Conservation (phyloP, 2,329 filamentous ascomycete genomes). For the Tolypocladium tropicale region DNA sequence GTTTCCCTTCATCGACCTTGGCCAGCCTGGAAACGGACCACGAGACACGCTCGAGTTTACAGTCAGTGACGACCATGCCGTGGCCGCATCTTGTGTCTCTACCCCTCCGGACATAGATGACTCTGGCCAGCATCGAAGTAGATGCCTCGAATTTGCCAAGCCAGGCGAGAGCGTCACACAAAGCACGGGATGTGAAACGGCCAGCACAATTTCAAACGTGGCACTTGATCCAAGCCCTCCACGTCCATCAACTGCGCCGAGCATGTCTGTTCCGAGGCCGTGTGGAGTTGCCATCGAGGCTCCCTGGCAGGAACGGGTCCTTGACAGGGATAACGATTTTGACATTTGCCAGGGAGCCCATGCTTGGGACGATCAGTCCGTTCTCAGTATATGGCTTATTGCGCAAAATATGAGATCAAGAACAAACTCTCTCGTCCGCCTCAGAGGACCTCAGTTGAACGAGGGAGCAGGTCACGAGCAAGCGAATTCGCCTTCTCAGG, state of each 20-base stretch:
- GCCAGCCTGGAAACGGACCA: constrained; percentile 27
- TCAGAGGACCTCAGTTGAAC: constrained; percentile 6
- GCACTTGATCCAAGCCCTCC: neutral
- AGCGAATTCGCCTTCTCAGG: neutral
- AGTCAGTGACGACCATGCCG: constrained; percentile 6
- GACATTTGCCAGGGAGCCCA: constrained; percentile 18
- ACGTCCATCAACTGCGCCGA: neutral
- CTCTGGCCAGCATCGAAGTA: neutral
- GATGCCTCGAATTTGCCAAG: neutral
- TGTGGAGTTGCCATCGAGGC: constrained; percentile 2
- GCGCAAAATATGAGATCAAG: constrained; percentile 20
- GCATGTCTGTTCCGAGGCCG: neutral
- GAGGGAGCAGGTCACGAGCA: neutral
- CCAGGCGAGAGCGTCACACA: neutral
- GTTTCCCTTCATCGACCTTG: constrained; percentile 16
- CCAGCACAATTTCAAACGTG: neutral
- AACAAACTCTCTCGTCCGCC: constrained; percentile 11
- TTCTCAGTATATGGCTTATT: constrained; percentile 25
- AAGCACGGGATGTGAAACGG: neutral
- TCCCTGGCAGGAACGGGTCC: constrained; percentile 6
- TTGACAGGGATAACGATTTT: constrained; percentile 16
- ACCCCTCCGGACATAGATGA: neutral
- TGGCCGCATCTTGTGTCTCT: neutral
- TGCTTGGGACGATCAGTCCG: constrained; percentile 21
- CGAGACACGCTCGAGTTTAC: constrained; percentile 39